A percentile compares a stretch with the other conserved stretches of the same genome.
Conservation (phyloP, 2,329 filamentous ascomycete species). For the Trichoderma lentiforme region DNA sequence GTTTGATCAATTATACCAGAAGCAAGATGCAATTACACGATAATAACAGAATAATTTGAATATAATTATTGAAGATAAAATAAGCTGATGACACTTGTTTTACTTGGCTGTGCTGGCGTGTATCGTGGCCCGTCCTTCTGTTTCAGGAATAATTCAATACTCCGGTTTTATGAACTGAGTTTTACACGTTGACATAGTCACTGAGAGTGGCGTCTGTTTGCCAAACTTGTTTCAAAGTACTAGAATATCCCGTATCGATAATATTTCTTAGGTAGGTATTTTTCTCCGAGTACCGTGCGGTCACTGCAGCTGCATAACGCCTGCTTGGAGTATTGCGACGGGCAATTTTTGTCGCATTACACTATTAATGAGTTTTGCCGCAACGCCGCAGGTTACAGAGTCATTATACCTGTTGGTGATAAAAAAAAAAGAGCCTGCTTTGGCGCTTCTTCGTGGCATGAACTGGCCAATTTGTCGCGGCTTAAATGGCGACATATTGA, state of each 20-base stretch:
- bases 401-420: not conserved
- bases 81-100: not conserved
- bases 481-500: too few species aligned
- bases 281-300: not conserved
- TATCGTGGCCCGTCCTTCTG: not conserved
- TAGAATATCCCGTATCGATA: not conserved
- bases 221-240: not conserved
- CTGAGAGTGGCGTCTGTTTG: not conserved
- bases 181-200: not conserved
- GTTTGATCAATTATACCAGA: not conserved
- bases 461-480: too few species aligned
- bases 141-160: not conserved
- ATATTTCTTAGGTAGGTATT: not conserved
- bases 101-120: not conserved
- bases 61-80: not conserved
- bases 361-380: not conserved
- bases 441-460: too few species aligned
- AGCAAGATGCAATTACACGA: not conserved
- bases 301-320: not conserved
- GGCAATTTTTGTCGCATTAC: not conserved
- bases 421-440: too few species aligned
- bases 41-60: not conserved
- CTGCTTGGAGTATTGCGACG: not conserved
- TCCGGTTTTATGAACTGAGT: not conserved
- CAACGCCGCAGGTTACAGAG: not conserved